A percentile compares a stretch with the other conserved stretches of the same genome.
phyloP scores from a whole-genome alignment of 2,329 filamentous ascomycete genomes.

The Boeremia lycopersici region DNA sequence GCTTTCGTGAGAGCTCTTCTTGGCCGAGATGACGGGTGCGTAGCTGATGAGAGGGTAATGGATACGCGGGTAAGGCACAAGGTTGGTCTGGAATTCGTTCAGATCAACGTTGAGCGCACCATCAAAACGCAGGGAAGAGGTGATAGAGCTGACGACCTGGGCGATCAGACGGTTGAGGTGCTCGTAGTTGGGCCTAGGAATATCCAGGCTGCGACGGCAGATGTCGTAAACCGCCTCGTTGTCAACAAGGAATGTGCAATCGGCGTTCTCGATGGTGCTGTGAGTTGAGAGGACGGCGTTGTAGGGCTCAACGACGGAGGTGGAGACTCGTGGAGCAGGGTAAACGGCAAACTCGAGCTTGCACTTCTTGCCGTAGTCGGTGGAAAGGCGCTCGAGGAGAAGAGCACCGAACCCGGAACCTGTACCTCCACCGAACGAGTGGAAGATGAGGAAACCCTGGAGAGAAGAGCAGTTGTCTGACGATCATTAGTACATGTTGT shows the following conservation, averaged over 20 bases:
- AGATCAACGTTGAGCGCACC: constrained; percentile 75
- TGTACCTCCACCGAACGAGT: constrained; percentile 75
- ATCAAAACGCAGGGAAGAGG: constrained; percentile 73
- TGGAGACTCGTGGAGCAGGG: constrained; percentile 72
- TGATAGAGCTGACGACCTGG: constrained; percentile 77
- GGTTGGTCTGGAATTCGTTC: constrained; percentile 79
- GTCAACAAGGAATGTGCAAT: constrained; percentile 78
- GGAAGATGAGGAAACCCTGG: constrained; percentile 76
- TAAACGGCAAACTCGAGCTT: constrained; percentile 78
- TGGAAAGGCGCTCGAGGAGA: constrained; percentile 73
- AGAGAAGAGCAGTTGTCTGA: constrained; percentile 74
- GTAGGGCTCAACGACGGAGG: constrained; percentile 75
- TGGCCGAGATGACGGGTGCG: constrained; percentile 71
- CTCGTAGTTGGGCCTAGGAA: constrained; percentile 71
- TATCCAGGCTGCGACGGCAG: constrained; percentile 73
- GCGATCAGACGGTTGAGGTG: constrained; percentile 76
- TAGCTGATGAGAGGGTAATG: constrained; percentile 78
- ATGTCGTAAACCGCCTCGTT: constrained; percentile 79
- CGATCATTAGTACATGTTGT: constrained; percentile 19
- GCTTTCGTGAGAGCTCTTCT: constrained; percentile 83
- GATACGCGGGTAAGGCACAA: constrained; percentile 75
- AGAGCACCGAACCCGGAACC: constrained; percentile 76
- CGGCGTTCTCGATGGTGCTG: constrained; percentile 78
- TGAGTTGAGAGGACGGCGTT: constrained; percentile 75
- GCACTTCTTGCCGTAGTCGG: constrained; percentile 77